These are phyloP conservation scores for Lasiosphaeria miniovina DNA, from an alignment of 495 filamentous ascomycete species.

Conservation along the genomic window DNA sequence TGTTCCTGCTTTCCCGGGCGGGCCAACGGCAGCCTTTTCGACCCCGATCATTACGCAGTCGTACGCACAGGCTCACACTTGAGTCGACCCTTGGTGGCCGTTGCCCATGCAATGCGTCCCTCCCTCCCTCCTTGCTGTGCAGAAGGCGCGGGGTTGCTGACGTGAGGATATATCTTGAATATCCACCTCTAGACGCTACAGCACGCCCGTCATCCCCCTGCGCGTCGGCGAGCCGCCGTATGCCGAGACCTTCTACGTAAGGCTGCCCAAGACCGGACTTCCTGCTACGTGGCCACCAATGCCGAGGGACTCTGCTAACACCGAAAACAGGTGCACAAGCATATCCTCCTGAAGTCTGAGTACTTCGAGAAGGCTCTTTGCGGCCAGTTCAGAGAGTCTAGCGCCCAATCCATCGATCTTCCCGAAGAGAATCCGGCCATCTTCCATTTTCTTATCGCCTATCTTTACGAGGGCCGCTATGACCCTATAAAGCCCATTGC, in stretches of 20 bases:
- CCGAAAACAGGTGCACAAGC: conserved; percentile 36
- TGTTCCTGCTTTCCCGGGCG: not conserved
- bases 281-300: not conserved
- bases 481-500: conserved; percentile 41
- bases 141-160: conserved; percentile 3
- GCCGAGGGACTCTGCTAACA: not conserved
- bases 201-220: conserved; percentile 41
- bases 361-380: conserved; percentile 45
- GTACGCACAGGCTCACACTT: not conserved
- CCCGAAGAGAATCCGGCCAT: conserved; percentile 48
- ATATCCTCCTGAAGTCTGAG: conserved; percentile 41
- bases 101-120: not conserved
- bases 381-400: conserved; percentile 41
- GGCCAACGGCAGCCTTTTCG: too few relatives aligned
- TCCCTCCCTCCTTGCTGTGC: not conserved
- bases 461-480: conserved; percentile 47
- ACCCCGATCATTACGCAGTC: too few relatives aligned
- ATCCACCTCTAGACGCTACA: conserved; percentile 34
- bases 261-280: conserved; percentile 10
- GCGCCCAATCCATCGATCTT: conserved; percentile 40
- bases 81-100: not conserved
- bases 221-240: conserved; percentile 35
- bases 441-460: conserved; percentile 49
- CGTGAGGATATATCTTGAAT: conserved; percentile 1
- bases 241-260: conserved; percentile 40